A percentile compares a stretch with the other conserved stretches of the same genome.
phyloP scores from a whole-genome alignment of 2,329 filamentous ascomycete genomes.

The Zymoseptoria tritici region DNA sequence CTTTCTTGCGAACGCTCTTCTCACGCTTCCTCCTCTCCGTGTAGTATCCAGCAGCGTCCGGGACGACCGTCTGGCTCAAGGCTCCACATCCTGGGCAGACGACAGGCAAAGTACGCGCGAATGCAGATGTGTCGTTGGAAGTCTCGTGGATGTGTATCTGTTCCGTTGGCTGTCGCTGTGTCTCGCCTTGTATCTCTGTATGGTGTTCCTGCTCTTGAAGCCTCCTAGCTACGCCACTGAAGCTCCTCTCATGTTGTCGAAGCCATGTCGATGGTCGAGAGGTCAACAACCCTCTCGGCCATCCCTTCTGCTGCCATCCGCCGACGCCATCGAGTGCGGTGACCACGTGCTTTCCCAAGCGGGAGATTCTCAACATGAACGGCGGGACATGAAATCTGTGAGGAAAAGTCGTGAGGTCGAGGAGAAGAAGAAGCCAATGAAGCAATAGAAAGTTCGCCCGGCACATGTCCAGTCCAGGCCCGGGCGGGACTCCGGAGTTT shows the following conservation, averaged over 20 bases:
- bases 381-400: background rate
- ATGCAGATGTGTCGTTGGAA: constrained; percentile 1
- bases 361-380: background rate
- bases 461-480: too few relatives aligned
- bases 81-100: constrained; percentile 57
- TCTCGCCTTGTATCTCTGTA: background rate
- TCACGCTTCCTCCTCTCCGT: constrained; percentile 40
- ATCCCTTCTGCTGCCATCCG: background rate
- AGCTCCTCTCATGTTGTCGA: background rate
- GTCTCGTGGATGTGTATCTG: background rate
- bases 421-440: background rate
- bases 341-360: background rate
- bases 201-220: background rate
- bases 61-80: constrained; percentile 49
- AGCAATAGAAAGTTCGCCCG: background rate
- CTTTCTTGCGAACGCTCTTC: constrained; percentile 16
- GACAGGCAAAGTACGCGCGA: constrained; percentile 18
- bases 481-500: too few relatives aligned
- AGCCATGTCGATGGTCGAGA: background rate
- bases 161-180: background rate
- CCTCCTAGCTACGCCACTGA: background rate
- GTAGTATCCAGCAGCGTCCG: constrained; percentile 53
- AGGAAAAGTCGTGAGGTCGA: background rate
- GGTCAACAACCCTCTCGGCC: background rate
- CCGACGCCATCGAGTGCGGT: background rate